phyloP scores from a whole-genome alignment of 2,329 filamentous ascomycete genomes.

The Alternaria ventricosa region DNA sequence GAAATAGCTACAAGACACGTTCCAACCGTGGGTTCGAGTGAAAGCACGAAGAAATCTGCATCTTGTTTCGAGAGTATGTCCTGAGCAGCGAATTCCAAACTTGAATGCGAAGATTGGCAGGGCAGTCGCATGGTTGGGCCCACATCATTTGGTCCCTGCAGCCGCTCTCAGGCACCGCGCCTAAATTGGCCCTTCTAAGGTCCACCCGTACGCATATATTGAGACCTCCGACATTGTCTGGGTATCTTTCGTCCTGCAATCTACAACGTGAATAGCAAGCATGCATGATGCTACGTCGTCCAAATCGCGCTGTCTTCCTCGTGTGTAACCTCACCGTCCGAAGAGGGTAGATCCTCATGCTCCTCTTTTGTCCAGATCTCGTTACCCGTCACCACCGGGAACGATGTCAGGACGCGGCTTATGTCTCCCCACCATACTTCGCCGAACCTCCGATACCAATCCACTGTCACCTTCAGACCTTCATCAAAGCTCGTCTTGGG shows the following conservation, averaged over 20 bases:
- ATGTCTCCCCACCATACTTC: slow-evolving; percentile 53
- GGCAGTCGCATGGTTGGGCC: slow-evolving; percentile 8
- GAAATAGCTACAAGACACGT: background rate
- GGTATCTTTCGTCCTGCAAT: slow-evolving; percentile 10
- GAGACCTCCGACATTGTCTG: background rate
- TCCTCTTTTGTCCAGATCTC: slow-evolving; percentile 51
- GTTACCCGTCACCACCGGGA: slow-evolving; percentile 48
- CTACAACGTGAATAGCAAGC: background rate
- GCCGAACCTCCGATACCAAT: slow-evolving; percentile 49
- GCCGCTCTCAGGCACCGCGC: slow-evolving; percentile 5
- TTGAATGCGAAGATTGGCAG: too few species aligned
- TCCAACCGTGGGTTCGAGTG: background rate
- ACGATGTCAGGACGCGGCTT: slow-evolving; percentile 47
- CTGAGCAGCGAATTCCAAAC: background rate
- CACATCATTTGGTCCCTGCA: slow-evolving; percentile 29
- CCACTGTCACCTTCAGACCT: slow-evolving; percentile 45
- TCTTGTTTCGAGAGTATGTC: background rate
- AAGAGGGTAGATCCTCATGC: slow-evolving; percentile 45
- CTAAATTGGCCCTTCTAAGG: background rate
- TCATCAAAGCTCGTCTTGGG: slow-evolving; percentile 46
- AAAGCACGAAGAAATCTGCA: background rate
- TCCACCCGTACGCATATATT: background rate
- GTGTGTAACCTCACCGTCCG: slow-evolving; percentile 33
- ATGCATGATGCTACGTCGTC: slow-evolving; percentile 25
- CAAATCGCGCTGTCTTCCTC: slow-evolving; percentile 24